Evolutionary conservation across 345 rosid species (phyloP).

Genomic region (Citrus trifoliata): DNA sequence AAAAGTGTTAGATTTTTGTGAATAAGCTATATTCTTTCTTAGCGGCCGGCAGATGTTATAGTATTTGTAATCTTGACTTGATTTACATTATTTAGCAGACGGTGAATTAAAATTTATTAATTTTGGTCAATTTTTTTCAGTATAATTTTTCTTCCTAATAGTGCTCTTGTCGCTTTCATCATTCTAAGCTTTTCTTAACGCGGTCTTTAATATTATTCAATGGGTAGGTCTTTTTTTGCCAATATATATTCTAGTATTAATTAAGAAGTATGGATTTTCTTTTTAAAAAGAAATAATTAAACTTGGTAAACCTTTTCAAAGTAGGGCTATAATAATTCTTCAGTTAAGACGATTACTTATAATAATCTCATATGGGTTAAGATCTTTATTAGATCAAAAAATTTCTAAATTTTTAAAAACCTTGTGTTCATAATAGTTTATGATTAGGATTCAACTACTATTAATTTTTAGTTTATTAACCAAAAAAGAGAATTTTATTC

Average conservation of each 20-base stretch:
- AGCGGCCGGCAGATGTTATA: slow-evolving; percentile 30
- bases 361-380: neutral
- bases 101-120: too few species aligned
- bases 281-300: neutral
- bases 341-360: neutral
- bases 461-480: too few species aligned
- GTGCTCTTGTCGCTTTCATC: slow-evolving; percentile 27
- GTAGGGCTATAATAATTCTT: neutral
- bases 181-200: slow-evolving; percentile 13
- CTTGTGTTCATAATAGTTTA: too few species aligned
- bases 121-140: neutral
- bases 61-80: too few species aligned
- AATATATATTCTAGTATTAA: neutral
- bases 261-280: too few species aligned
- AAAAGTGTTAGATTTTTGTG: slow-evolving; percentile 26
- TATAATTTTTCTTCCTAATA: slow-evolving; percentile 8
- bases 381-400: too few species aligned
- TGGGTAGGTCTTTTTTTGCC: slow-evolving; percentile 5
- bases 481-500: too few species aligned
- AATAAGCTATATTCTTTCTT: neutral
- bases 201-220: slow-evolving; percentile 14
- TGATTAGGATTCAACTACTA: too few species aligned
- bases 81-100: neutral
- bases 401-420: too few species aligned
- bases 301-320: neutral